Base-by-base conservation (phyloP, 208 protist species). In the Acanthamoeba lenticulata region DNA sequence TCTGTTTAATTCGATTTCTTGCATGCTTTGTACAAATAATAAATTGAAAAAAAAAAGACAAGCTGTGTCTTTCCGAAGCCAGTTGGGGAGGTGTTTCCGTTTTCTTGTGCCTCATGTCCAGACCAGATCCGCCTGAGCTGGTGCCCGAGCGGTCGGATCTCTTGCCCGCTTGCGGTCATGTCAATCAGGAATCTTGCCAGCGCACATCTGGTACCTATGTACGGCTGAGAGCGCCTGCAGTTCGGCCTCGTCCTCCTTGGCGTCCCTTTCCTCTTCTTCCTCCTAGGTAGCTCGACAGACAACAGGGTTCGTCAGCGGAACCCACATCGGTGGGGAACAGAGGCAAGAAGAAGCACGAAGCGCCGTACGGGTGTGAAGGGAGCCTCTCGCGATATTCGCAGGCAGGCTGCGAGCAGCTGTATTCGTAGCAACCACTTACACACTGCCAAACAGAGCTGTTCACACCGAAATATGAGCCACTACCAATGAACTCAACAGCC, bases 161-260 rank as follows among this genome's bases (percentile, higher is more conserved):
- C n/a, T n/a, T n/a, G n/a, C n/a, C n/a, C n/a, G n/a, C n/a, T n/a
- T n/a, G n/a, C n/a, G n/a, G n/a, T n/a, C n/a, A n/a, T n/a, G n/a
- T n/a, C n/a, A n/a, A n/a, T n/a, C n/a, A 27, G 88, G 88, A 21
- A 92, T 92, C 65, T 92, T 92, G 52, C 88, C 88, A 5, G 42
- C 45, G 32, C 27, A 77, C 88, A 92, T 92, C 42, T 92, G 55
- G 38, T 92, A 92, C 38, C 88, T 38, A 34, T 92, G 88, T 36
- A 92, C 88, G 2, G 36, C 88, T 7, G 88, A 29, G 1, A 92
- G 57, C 32, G 88, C 62, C 45, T 36, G 40, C 2, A 92, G 11
- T 38, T 92, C 88, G 1, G 52, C 88, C 38, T 69, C 62, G 2
- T 57, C 88, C 32, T 57, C 45, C 11, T 49, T 92, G 38, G 72